Evolutionary conservation across 2,329 filamentous ascomycete genomes (phyloP).

Genomic region (Verticillium klebahnii): DNA sequence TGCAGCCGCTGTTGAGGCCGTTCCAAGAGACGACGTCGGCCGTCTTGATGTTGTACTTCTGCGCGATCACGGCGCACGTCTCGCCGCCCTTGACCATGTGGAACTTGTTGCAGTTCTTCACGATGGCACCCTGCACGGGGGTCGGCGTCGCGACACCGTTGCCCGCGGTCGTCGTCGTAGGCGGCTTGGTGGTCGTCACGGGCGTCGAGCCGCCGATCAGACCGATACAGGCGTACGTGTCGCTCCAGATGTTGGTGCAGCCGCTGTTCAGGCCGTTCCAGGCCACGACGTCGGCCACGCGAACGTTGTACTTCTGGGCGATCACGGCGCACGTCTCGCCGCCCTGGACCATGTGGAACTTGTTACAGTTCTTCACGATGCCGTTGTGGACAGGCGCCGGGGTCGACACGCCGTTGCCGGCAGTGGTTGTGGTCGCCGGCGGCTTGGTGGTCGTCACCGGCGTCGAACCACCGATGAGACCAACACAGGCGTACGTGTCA

Average conservation of each 20-base stretch:
- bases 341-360: conserved; percentile 6
- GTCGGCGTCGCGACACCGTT: conserved; percentile 11
- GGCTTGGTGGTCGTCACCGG: conserved; percentile 5
- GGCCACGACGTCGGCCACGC: neutral
- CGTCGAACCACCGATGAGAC: conserved; percentile 4
- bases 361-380: conserved; percentile 9
- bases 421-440: conserved; percentile 3
- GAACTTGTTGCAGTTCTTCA: conserved; percentile 11
- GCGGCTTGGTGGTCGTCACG: conserved; percentile 4
- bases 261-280: conserved; percentile 4
- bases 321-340: conserved; percentile 9
- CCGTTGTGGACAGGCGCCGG: conserved; percentile 7
- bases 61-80: conserved; percentile 6
- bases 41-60: neutral
- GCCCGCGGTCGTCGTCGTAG: neutral
- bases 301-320: neutral
- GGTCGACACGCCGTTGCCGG: conserved; percentile 9
- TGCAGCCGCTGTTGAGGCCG: conserved; percentile 6
- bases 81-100: conserved; percentile 3
- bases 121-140: conserved; percentile 7
- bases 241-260: conserved; percentile 12
- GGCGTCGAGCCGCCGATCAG: conserved; percentile 4
- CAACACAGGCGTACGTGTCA: conserved; percentile 11
- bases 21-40: neutral
- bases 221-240: conserved; percentile 10